phyloP scores from a whole-genome alignment of 2,329 filamentous ascomycete genomes.

The Pleoardoris graminearum region DNA sequence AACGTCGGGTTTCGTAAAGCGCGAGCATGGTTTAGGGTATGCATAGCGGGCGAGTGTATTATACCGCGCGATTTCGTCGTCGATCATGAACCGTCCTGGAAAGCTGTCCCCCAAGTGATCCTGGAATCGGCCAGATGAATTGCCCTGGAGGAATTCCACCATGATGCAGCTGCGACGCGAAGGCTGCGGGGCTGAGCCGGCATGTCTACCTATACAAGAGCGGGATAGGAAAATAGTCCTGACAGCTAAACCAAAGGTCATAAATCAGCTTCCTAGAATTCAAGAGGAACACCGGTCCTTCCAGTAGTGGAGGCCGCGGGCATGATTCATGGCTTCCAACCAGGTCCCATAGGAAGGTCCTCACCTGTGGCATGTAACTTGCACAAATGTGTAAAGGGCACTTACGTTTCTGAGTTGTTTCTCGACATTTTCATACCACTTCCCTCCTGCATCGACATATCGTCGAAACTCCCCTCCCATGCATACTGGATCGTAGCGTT shows the following conservation, averaged over 20 bases:
- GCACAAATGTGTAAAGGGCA: conserved; percentile 11
- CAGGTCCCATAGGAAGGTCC: neutral
- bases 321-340: neutral
- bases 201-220: neutral
- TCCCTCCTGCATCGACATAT: neutral
- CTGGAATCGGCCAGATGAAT: no score
- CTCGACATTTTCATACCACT: neutral
- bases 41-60: neutral
- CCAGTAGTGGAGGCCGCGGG: neutral
- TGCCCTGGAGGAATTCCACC: no score
- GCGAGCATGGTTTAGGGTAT: neutral
- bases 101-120: neutral
- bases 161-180: neutral
- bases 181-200: neutral
- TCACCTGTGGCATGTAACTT: conserved; percentile 7
- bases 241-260: neutral
- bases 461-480: conserved; percentile 2
- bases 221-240: neutral
- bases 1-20: neutral
- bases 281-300: neutral
- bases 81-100: neutral
- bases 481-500: neutral
- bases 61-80: neutral
- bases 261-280: neutral
- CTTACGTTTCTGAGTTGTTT: conserved; percentile 13